Conservation (phyloP, 2,329 filamentous ascomycete genomes). For the Ophiostoma sp. region DNA sequence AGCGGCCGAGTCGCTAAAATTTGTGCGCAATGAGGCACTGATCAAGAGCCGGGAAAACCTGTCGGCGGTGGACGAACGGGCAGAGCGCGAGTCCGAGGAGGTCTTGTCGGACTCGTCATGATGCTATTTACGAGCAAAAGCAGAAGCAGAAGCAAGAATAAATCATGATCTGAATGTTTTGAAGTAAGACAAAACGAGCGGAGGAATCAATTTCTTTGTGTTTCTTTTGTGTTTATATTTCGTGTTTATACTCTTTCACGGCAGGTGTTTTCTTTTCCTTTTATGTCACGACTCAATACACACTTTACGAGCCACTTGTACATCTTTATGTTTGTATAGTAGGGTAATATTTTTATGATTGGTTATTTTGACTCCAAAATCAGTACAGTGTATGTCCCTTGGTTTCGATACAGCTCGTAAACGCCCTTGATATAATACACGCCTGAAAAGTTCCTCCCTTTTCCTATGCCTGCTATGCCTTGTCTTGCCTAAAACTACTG, state of each 20-base stretch:
- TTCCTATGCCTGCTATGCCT: background rate
- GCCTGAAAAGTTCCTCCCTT: background rate
- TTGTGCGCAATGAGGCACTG: slow-evolving; percentile 36
- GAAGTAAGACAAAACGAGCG: background rate
- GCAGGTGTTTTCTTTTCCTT: slow-evolving; percentile 12
- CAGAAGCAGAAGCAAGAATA: background rate
- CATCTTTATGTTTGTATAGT: background rate
- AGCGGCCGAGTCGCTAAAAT: slow-evolving; percentile 37
- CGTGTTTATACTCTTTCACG: slow-evolving; percentile 16
- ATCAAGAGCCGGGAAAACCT: slow-evolving; percentile 32
- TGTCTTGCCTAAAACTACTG: slow-evolving; percentile 29
- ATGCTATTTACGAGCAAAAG: background rate
- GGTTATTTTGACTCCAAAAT: background rate
- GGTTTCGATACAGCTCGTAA: background rate
- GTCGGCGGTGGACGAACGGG: slow-evolving; percentile 28
- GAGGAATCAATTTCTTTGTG: background rate
- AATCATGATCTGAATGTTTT: background rate
- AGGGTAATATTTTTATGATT: background rate
- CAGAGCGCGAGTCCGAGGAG: background rate
- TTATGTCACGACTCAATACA: background rate
- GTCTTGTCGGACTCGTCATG: background rate
- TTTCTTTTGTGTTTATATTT: slow-evolving; percentile 1
- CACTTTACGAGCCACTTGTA: background rate
- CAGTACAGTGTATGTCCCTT: background rate
- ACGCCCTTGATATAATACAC: background rate